These are phyloP conservation scores for Candida quercuum DNA, from an alignment of 805 yeast species.

Conservation along the genomic window DNA sequence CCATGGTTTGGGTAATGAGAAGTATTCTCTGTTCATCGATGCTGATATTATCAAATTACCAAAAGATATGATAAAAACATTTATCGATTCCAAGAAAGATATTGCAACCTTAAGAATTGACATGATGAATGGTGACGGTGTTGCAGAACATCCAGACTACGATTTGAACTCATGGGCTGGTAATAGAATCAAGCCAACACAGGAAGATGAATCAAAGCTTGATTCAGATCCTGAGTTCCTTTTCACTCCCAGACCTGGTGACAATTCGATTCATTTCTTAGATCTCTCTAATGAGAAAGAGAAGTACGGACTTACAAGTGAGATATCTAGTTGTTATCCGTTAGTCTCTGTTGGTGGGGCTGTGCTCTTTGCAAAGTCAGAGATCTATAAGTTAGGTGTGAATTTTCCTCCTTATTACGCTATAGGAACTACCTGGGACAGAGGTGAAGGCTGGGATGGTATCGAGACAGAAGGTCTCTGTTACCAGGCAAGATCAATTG, in stretches of 20 bases:
- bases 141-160: constrained; percentile 20
- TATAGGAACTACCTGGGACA: constrained; percentile 40
- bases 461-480: constrained; percentile 52
- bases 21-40: constrained; percentile 26
- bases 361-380: constrained; percentile 38
- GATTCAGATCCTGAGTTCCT: constrained; percentile 10
- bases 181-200: constrained; percentile 20
- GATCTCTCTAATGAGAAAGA: constrained; percentile 8
- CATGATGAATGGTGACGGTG: constrained; percentile 15
- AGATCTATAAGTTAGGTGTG: constrained; percentile 40
- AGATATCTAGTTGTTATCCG: constrained; percentile 1
- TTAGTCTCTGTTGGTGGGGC: constrained; percentile 50
- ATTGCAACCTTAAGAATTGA: constrained; percentile 26
- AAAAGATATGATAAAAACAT: constrained; percentile 19
- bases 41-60: constrained; percentile 25
- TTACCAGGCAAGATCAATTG: constrained; percentile 38
- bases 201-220: constrained; percentile 12
- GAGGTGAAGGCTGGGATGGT: constrained; percentile 48
- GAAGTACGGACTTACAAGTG: constrained; percentile 8
- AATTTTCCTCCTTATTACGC: constrained; percentile 40
- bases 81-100: constrained; percentile 23
- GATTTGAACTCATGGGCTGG: constrained; percentile 33
- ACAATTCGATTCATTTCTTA: constrained; percentile 7
- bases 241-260: constrained; percentile 14
- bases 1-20: constrained; percentile 22